Conservation (phyloP, 768 basidiomycete species). For the Lactarius evosmus region DNA sequence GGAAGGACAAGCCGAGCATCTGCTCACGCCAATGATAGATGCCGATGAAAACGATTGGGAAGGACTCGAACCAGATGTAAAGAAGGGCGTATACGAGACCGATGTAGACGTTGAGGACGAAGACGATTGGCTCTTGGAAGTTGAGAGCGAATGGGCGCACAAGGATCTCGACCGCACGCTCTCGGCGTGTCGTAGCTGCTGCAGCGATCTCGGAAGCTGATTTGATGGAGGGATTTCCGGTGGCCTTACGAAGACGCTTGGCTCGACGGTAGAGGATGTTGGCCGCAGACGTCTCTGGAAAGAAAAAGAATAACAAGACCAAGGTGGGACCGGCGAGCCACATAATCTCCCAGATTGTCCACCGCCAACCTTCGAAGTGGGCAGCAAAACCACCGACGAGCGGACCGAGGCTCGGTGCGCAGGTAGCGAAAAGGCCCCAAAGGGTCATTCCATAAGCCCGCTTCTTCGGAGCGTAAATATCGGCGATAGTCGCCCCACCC, state of each 20-base stretch:
- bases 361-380: slow-evolving; percentile 35
- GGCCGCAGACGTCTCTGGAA: slow-evolving; percentile 34
- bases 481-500: slow-evolving; percentile 34
- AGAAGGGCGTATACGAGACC: slow-evolving; percentile 36
- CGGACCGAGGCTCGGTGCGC: slow-evolving; percentile 36
- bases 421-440: slow-evolving; percentile 33
- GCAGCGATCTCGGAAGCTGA: slow-evolving; percentile 32
- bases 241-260: slow-evolving; percentile 33
- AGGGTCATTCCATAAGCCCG: slow-evolving; percentile 33
- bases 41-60: slow-evolving; percentile 36
- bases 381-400: slow-evolving; percentile 37
- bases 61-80: slow-evolving; percentile 39
- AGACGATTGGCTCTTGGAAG: slow-evolving; percentile 35
- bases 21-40: slow-evolving; percentile 37
- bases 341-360: slow-evolving; percentile 38
- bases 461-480: slow-evolving; percentile 30
- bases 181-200: slow-evolving; percentile 25
- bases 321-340: slow-evolving; percentile 35
- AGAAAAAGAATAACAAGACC: slow-evolving; percentile 33
- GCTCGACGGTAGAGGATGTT: slow-evolving; percentile 37
- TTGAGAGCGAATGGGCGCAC: slow-evolving; percentile 35
- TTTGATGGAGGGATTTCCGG: slow-evolving; percentile 32
- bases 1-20: slow-evolving; percentile 35
- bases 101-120: slow-evolving; percentile 35
- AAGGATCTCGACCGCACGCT: slow-evolving; percentile 31